phyloP scores from a whole-genome alignment of 495 filamentous ascomycete species.

The Trichoderma orchidacearum region DNA sequence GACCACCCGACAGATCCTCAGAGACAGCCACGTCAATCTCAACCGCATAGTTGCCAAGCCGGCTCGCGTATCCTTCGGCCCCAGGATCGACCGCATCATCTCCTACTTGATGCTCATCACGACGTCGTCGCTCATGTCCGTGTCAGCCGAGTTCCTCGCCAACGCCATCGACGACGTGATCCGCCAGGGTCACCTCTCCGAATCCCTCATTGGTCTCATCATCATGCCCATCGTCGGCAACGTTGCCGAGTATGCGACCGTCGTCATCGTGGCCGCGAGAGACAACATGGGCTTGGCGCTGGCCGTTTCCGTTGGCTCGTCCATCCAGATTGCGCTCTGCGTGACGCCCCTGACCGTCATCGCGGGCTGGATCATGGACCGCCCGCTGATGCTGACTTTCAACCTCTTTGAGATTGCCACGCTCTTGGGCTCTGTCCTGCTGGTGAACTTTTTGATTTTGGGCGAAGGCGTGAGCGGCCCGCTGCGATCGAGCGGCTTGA shows the following conservation, averaged over 20 bases:
- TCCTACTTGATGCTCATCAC: conserved; percentile 58
- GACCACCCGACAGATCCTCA: background rate
- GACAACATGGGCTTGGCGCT: conserved; percentile 88
- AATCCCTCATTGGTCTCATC: conserved; percentile 73
- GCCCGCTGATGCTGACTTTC: conserved; percentile 71
- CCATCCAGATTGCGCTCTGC: conserved; percentile 74
- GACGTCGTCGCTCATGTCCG: conserved; percentile 62
- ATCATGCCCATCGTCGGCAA: conserved; percentile 82
- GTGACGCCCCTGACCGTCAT: conserved; percentile 71
- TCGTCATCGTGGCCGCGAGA: conserved; percentile 68
- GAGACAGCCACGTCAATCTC: background rate
- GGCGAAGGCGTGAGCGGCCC: conserved; percentile 45
- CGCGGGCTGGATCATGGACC: conserved; percentile 63
- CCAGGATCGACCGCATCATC: conserved; percentile 51
- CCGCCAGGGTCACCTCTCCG: conserved; percentile 41
- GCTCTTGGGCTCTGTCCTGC: conserved; percentile 67
- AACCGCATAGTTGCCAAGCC: background rate
- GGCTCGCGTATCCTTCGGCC: conserved; percentile 4
- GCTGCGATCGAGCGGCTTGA: conserved; percentile 49
- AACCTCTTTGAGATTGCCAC: conserved; percentile 74
- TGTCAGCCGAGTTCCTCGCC: conserved; percentile 76
- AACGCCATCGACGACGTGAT: conserved; percentile 60
- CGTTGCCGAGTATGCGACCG: conserved; percentile 77
- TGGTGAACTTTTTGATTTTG: conserved; percentile 69
- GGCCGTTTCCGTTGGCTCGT: conserved; percentile 67